These are phyloP conservation scores for Boletales sp. DNA, from an alignment of 768 basidiomycete genomes.

Conservation along the genomic window DNA sequence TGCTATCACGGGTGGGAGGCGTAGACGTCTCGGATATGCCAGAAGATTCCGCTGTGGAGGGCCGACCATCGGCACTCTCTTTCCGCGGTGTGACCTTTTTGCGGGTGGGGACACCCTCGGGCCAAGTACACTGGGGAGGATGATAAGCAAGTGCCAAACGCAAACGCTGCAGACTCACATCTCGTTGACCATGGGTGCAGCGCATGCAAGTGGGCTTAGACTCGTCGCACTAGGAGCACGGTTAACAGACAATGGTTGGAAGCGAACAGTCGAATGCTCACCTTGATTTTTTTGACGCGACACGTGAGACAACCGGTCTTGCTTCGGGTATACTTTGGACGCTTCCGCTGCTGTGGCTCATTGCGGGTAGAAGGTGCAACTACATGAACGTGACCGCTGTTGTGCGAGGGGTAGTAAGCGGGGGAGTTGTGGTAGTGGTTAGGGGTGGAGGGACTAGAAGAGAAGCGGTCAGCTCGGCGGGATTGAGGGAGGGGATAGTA, in stretches of 20 bases:
- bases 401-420: constrained; percentile 37
- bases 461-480: constrained; percentile 16
- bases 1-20: constrained; percentile 64
- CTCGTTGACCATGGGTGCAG: constrained; percentile 81
- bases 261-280: constrained; percentile 31
- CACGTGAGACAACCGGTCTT: constrained; percentile 95
- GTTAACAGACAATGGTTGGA: background rate
- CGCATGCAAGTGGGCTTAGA: constrained; percentile 83
- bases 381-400: constrained; percentile 41
- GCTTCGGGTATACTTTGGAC: constrained; percentile 90
- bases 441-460: constrained; percentile 34
- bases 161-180: constrained; percentile 43
- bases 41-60: constrained; percentile 75
- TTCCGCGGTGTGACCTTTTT: constrained; percentile 61
- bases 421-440: constrained; percentile 41
- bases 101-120: constrained; percentile 69
- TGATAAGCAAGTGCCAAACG: constrained; percentile 12
- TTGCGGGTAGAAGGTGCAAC: constrained; percentile 45
- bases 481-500: constrained; percentile 15
- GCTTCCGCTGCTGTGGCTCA: constrained; percentile 62
- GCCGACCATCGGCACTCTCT: constrained; percentile 58
- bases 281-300: constrained; percentile 94
- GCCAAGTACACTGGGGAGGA: constrained; percentile 70
- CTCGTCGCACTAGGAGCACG: constrained; percentile 73
- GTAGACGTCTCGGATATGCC: constrained; percentile 69